Conservation (phyloP, 2,329 filamentous ascomycete species). For the Pezicula rhizophila region DNA sequence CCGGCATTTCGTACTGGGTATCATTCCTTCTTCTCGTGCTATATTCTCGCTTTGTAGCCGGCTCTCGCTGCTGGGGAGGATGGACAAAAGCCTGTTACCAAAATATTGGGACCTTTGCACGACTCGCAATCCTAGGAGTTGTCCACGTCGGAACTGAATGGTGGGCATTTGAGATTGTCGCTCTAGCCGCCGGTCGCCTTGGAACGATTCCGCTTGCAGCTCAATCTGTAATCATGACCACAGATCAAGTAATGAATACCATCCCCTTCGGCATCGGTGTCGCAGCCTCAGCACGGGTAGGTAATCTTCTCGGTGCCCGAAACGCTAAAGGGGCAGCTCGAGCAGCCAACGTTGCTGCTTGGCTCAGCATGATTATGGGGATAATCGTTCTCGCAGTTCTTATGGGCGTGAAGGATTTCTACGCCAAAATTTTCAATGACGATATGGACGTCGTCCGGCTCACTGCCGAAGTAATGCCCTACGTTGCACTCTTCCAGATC, state of each 20-base stretch:
- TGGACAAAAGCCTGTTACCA: conserved; percentile 57
- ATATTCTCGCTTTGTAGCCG: conserved; percentile 65
- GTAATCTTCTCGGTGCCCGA: conserved; percentile 70
- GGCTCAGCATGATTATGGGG: conserved; percentile 66
- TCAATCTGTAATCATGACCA: conserved; percentile 85
- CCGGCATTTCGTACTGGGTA: conserved; percentile 79
- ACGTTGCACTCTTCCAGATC: conserved; percentile 84
- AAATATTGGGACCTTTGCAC: conserved; percentile 65
- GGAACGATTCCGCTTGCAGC: conserved; percentile 76
- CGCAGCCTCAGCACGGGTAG: conserved; percentile 69
- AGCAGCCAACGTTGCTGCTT: conserved; percentile 69
- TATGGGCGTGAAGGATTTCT: conserved; percentile 64
- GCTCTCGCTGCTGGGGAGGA: conserved; percentile 76
- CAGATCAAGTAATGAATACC: conserved; percentile 72
- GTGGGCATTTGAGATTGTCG: conserved; percentile 93
- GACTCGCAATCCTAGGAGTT: conserved; percentile 69
- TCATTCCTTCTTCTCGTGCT: conserved; percentile 71
- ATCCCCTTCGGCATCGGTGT: conserved; percentile 85
- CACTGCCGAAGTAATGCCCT: conserved; percentile 74
- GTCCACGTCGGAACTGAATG: conserved; percentile 85
- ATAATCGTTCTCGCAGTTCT: conserved; percentile 60
- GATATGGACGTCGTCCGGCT: conserved; percentile 65
- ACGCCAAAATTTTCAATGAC: conserved; percentile 76
- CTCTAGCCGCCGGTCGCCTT: conserved; percentile 71
- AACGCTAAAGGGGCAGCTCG: conserved; percentile 60